A percentile compares a stretch with the other conserved stretches of the same genome.
phyloP scores from a whole-genome alignment of 192 early-diverging fungal species.

The Coemansia pectinata region DNA sequence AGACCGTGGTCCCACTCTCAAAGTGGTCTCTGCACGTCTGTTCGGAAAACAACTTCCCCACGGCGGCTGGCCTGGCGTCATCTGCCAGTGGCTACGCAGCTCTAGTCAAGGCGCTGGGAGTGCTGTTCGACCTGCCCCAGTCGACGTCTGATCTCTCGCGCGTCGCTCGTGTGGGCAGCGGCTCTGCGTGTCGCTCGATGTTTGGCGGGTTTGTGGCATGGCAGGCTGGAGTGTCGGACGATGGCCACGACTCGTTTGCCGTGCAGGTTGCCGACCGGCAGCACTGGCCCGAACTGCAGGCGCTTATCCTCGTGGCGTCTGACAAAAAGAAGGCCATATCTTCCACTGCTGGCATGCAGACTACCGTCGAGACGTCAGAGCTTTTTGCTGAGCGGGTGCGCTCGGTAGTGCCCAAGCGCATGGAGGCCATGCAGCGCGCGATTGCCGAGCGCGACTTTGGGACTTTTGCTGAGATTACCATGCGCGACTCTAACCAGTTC shows the following conservation, averaged over 20 bases:
- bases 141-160: slow-evolving; percentile 77
- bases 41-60: slow-evolving; percentile 99
- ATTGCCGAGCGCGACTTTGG: slow-evolving; percentile 84
- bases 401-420: slow-evolving; percentile 84
- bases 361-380: slow-evolving; percentile 88
- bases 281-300: slow-evolving; percentile 97
- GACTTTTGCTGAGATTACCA: slow-evolving; percentile 91
- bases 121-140: slow-evolving; percentile 73
- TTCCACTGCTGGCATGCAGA: slow-evolving; percentile 97
- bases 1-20: slow-evolving; percentile 55
- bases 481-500: slow-evolving; percentile 99
- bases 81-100: slow-evolving; percentile 96
- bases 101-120: slow-evolving; percentile 79
- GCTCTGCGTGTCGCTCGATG: slow-evolving; percentile 95
- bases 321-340: slow-evolving; percentile 90
- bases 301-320: slow-evolving; percentile 90
- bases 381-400: slow-evolving; percentile 83
- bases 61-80: slow-evolving; percentile 96
- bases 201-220: slow-evolving; percentile 99
- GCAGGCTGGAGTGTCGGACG: slow-evolving; percentile 82
- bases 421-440: slow-evolving; percentile 87
- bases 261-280: slow-evolving; percentile 84
- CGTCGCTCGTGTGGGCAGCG: slow-evolving; percentile 92
- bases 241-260: slow-evolving; percentile 87
- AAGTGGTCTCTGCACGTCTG: slow-evolving; percentile 77